Conservation (phyloP, 345 rosid genomes). For the Angophora floribunda region DNA sequence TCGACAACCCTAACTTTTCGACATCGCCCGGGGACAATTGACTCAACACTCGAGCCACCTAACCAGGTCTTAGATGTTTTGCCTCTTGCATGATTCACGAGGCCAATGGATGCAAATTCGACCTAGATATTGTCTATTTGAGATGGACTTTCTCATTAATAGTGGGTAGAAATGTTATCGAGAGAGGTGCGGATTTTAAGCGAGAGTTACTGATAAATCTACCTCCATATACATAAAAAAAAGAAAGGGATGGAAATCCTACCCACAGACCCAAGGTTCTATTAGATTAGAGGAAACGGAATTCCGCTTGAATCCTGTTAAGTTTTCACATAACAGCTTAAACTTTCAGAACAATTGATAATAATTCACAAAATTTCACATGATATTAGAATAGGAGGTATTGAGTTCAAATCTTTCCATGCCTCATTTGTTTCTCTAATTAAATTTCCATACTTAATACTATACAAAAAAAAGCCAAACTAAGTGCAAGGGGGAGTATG, state of each 20-base stretch:
- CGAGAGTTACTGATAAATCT: not conserved
- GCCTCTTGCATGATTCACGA: not conserved
- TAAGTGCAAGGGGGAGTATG: too few relatives aligned
- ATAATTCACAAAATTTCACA: too few relatives aligned
- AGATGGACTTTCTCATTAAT: not conserved
- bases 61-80: not conserved
- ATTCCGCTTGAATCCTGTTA: not conserved
- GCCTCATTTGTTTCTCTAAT: too few relatives aligned
- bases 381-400: too few relatives aligned
- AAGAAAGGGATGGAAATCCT: not conserved
- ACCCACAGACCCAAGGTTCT: not conserved
- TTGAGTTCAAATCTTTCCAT: too few relatives aligned
- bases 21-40: not conserved
- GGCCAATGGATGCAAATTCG: not conserved
- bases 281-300: fast-evolving
- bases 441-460: too few relatives aligned
- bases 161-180: not conserved
- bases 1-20: not conserved
- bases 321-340: too few relatives aligned
- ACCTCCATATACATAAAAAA: not conserved
- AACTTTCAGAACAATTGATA: too few relatives aligned
- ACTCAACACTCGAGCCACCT: not conserved
- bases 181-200: not conserved
- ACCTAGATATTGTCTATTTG: not conserved
- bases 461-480: too few relatives aligned